A percentile compares a stretch with the other conserved stretches of the same genome.
These are phyloP conservation scores for Globisporangium takayamanum DNA, from an alignment of 352 stramenopile species.

Conservation along the genomic window DNA sequence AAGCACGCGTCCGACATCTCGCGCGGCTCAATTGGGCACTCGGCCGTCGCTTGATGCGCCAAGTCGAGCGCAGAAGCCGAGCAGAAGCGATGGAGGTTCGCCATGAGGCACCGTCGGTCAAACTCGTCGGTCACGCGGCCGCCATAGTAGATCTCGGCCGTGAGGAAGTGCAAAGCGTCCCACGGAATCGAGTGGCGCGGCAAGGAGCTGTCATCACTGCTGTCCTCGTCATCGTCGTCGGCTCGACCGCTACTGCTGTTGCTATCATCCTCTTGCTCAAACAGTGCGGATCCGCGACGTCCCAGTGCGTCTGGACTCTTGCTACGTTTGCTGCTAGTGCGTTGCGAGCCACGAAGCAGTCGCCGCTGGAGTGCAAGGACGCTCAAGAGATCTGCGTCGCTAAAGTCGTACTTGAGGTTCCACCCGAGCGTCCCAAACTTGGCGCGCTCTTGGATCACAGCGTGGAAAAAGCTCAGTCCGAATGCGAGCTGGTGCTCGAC, in stretches of 20 bases:
- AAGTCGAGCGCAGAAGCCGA: constrained; percentile 20
- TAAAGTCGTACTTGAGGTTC: constrained; percentile 80
- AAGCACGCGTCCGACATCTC: background rate
- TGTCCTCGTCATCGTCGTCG: constrained; percentile 4
- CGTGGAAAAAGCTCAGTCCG: constrained; percentile 75
- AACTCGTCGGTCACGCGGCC: constrained; percentile 80
- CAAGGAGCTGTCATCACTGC: background rate
- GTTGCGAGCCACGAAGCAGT: constrained; percentile 24
- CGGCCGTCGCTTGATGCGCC: background rate
- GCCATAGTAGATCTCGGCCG: constrained; percentile 77
- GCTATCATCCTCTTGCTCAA: background rate
- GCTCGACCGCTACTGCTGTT: constrained; percentile 1
- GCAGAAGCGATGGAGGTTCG: constrained; percentile 62
- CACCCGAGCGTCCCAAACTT: constrained; percentile 77
- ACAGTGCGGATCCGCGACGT: background rate
- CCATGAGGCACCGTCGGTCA: constrained; percentile 61
- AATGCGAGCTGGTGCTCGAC: constrained; percentile 59
- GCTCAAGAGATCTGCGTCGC: constrained; percentile 67
- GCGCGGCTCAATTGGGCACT: background rate
- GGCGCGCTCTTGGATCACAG: constrained; percentile 57
- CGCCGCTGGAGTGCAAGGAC: constrained; percentile 49
- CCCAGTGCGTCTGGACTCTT: background rate
- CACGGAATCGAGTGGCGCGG: constrained; percentile 37
- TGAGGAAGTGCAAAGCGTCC: constrained; percentile 74
- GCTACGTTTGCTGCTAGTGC: background rate